Conservation (phyloP, 108 stramenopile species). For the Thalassiosira profunda region DNA sequence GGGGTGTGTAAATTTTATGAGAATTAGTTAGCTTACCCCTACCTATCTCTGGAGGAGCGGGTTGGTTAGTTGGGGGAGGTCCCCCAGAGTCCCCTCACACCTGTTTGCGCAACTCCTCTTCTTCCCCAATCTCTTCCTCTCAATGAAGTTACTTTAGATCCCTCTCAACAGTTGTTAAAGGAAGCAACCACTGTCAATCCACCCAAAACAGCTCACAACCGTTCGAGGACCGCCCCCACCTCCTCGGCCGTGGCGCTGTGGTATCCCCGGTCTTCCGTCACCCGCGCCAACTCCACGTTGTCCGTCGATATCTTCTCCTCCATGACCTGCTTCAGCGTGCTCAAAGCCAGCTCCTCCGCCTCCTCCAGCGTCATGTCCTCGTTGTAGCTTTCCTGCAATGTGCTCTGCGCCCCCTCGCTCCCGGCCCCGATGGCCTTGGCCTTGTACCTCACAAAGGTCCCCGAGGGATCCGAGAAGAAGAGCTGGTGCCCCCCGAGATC, state of each 20-base stretch:
- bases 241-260: constrained; percentile 86
- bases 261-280: constrained; percentile 94
- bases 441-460: constrained; percentile 98
- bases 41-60: no score
- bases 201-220: constrained; percentile 49
- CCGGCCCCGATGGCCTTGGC: constrained; percentile 99
- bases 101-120: no score
- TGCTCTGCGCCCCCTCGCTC: constrained; percentile 96
- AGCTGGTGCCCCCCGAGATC: constrained; percentile 94
- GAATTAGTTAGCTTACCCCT: no score
- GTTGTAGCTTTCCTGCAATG: constrained; percentile 94
- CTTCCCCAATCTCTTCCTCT: no score
- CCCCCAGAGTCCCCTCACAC: no score
- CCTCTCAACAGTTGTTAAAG: no score
- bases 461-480: constrained; percentile 98
- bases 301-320: constrained; percentile 98
- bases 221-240: constrained; percentile 81
- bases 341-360: constrained; percentile 93
- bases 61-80: no score
- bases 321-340: constrained; percentile 98
- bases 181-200: not conserved
- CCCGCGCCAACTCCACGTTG: constrained; percentile 96
- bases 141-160: no score
- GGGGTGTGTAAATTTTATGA: no score
- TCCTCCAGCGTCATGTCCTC: constrained; percentile 95